Evolutionary conservation across 2,329 filamentous ascomycete genomes (phyloP).

Genomic region (Biscogniauxia mediterranea): DNA sequence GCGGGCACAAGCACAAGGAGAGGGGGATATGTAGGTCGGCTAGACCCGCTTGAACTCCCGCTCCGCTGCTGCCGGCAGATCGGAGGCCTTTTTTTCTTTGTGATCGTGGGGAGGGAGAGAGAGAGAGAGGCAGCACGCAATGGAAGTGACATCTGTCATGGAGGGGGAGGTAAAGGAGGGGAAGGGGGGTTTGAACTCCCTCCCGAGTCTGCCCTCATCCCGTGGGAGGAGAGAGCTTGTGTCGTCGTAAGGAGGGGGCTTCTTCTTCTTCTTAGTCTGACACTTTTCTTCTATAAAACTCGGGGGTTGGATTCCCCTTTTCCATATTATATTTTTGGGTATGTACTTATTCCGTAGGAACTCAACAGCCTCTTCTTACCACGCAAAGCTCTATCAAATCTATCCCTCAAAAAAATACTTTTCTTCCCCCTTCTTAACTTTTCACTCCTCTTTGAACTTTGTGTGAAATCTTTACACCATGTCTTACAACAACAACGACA

Average conservation of each 20-base stretch:
- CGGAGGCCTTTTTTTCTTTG: not conserved
- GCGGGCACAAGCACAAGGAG: not conserved
- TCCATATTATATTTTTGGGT: too few species aligned
- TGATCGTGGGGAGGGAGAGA: conserved; percentile 5
- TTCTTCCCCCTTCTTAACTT: not conserved
- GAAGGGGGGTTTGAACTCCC: conserved; percentile 3
- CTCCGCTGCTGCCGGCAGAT: not conserved
- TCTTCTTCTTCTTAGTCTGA: conserved; percentile 6
- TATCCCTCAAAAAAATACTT: not conserved
- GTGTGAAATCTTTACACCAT: conserved; percentile 25
- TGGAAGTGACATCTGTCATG: conserved; percentile 1
- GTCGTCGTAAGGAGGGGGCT: conserved; percentile 6
- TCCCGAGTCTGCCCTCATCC: conserved; percentile 17
- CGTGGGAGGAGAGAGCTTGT: conserved; percentile 11
- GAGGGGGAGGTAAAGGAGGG: not conserved
- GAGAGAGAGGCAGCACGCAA: conserved; percentile 1
- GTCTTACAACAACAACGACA: conserved; percentile 46
- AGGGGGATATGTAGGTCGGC: not conserved
- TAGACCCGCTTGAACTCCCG: not conserved
- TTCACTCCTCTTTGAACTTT: not conserved
- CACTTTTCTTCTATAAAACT: conserved; percentile 18
- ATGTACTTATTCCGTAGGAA: too few species aligned
- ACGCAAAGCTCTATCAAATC: not conserved
- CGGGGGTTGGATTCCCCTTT: conserved; percentile 6
- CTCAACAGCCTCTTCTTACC: not conserved